Percentiles rank a stretch among this genome's conserved stretches.
Conservation (phyloP, 2,329 filamentous ascomycete species). For the Alternaria gaisen region DNA sequence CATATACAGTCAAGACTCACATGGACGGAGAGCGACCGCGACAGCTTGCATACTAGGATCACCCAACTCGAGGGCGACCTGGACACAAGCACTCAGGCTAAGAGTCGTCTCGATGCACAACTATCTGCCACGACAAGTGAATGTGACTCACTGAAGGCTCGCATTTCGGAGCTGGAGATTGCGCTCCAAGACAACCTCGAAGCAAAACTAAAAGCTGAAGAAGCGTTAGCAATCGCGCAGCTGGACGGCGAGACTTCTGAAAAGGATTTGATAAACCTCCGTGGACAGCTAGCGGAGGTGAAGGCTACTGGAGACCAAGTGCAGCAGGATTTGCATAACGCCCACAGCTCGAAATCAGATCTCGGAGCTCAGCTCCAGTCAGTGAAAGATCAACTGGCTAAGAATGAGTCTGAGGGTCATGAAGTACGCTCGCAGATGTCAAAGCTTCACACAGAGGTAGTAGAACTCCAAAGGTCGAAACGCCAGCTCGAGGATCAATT, state of each 20-base stretch:
- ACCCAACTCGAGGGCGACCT: constrained; percentile 21
- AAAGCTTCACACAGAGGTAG: constrained; percentile 28
- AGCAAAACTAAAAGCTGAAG: constrained; percentile 17
- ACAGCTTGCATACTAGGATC: constrained; percentile 14
- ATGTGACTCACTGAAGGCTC: constrained; percentile 17
- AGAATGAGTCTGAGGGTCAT: constrained; percentile 19
- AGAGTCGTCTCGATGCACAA: constrained; percentile 12
- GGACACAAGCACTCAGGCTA: constrained; percentile 6
- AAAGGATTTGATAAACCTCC: constrained; percentile 20
- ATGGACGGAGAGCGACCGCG: constrained; percentile 12
- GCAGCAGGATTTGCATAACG: constrained; percentile 18
- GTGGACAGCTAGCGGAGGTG: constrained; percentile 12
- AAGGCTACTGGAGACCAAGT: constrained; percentile 16
- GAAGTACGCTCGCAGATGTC: constrained; percentile 24
- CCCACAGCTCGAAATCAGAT: constrained; percentile 2
- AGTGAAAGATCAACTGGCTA: constrained; percentile 20
- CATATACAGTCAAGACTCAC: constrained; percentile 12
- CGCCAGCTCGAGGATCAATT: constrained; percentile 30
- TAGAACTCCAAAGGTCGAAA: constrained; percentile 26
- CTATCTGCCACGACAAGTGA: constrained; percentile 23
- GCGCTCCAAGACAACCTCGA: constrained; percentile 12
- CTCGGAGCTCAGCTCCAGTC: constrained; percentile 20
- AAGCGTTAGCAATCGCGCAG: constrained; percentile 15
- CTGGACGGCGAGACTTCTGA: constrained; percentile 19
- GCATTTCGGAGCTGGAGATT: constrained; percentile 26